Percentiles rank a stretch among this genome's conserved stretches.
Evolutionary conservation across 257 asterid genomes (phyloP).

Genomic region (Solanum stenotomum): DNA sequence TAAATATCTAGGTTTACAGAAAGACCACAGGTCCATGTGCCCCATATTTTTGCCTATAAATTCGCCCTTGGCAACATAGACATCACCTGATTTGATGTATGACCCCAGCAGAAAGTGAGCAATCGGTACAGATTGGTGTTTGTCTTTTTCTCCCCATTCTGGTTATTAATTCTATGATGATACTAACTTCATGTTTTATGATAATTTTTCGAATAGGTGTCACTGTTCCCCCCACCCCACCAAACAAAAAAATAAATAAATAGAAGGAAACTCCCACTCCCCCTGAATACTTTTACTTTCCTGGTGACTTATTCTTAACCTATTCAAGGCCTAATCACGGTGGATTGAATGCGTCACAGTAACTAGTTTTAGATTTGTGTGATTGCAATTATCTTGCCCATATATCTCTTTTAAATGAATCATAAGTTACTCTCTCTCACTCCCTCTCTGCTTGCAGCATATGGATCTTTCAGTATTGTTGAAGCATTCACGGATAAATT

Average conservation of each 20-base stretch:
- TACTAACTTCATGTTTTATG: not conserved
- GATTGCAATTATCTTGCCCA: not conserved
- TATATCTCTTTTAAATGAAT: not conserved
- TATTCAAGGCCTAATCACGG: not conserved
- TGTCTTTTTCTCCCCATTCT: not conserved
- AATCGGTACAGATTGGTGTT: not conserved
- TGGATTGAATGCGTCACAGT: not conserved
- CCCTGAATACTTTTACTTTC: not conserved
- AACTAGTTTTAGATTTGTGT: not conserved
- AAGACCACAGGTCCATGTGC: not conserved
- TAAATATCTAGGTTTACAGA: not conserved
- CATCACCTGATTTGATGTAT: not conserved
- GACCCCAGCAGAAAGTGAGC: not conserved
- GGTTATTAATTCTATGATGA: not conserved
- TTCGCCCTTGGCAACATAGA: not conserved
- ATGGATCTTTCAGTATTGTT: slow-evolving; percentile 77
- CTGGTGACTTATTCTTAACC: not conserved
- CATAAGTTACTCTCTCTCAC: not conserved
- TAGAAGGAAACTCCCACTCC: not conserved
- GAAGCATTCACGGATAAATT: slow-evolving; percentile 77
- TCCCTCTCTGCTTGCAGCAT: slow-evolving; percentile 54
- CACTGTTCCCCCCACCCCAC: not conserved
- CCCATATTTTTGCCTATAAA: not conserved
- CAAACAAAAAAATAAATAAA: not conserved
- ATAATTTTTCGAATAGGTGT: not conserved